phyloP scores from a whole-genome alignment of 1,284 basidiomycete species.

The Gomphus sp. region DNA sequence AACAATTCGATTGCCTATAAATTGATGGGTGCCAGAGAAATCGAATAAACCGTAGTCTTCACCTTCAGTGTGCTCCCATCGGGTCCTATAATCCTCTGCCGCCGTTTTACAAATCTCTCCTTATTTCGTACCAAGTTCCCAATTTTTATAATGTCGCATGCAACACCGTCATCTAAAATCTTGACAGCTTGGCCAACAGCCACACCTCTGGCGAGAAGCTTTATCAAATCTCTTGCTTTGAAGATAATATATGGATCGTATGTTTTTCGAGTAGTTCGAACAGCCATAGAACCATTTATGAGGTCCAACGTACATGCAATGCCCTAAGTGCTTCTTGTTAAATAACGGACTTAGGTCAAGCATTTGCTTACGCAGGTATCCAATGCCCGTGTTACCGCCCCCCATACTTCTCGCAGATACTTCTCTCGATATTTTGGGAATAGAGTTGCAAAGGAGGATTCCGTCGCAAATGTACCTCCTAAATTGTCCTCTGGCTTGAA shows the following conservation, averaged over 20 bases:
- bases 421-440: conserved; percentile 99
- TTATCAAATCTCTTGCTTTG: conserved; percentile 94
- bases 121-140: conserved; percentile 93
- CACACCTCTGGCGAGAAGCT: conserved; percentile 90
- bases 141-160: conserved; percentile 98
- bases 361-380: conserved; percentile 61
- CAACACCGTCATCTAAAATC: conserved; percentile 83
- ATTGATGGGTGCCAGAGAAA: background rate
- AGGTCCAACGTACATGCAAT: conserved; percentile 90
- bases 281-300: conserved; percentile 96
- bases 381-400: conserved; percentile 80
- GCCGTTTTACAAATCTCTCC: conserved; percentile 92
- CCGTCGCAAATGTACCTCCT: conserved; percentile 81
- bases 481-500: conserved; percentile 75
- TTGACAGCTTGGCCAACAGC: conserved; percentile 79
- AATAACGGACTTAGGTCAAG: background rate
- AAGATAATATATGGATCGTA: conserved; percentile 95
- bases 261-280: conserved; percentile 94
- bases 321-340: conserved; percentile 39
- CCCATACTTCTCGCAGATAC: conserved; percentile 93
- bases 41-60: conserved; percentile 12
- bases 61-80: conserved; percentile 96
- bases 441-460: conserved; percentile 95
- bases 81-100: conserved; percentile 95
- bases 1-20: conserved; percentile 92